phyloP scores from a whole-genome alignment of 805 yeast species.

The Wickerhamiella sorbophila region DNA sequence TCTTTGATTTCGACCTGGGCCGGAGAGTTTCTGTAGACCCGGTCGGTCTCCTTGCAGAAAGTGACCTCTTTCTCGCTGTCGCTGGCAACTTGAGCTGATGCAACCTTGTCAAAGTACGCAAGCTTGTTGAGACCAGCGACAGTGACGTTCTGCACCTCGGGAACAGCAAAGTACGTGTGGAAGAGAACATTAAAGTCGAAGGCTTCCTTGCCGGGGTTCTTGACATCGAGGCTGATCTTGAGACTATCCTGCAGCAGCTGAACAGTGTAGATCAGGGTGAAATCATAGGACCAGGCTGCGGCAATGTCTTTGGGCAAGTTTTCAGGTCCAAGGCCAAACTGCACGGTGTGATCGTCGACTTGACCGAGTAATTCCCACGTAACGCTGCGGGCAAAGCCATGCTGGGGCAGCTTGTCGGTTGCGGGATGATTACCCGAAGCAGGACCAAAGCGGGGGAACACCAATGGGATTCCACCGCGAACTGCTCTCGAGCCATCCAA shows the following conservation, averaged over 20 bases:
- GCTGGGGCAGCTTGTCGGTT: conserved; percentile 66
- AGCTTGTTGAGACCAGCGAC: conserved; percentile 70
- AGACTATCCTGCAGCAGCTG: conserved; percentile 36
- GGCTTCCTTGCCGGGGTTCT: conserved; percentile 46
- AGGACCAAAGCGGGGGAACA: conserved; percentile 79
- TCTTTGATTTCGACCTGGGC: conserved; percentile 48
- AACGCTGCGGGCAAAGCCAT: conserved; percentile 87
- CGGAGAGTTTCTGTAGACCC: conserved; percentile 55
- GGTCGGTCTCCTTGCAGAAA: conserved; percentile 52
- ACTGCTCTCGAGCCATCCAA: conserved; percentile 89
- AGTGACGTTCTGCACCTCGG: conserved; percentile 61
- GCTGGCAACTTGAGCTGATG: conserved; percentile 28
- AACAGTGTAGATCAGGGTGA: conserved; percentile 60
- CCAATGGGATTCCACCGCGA: conserved; percentile 94
- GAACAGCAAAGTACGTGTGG: conserved; percentile 73
- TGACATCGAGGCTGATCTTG: conserved; percentile 54
- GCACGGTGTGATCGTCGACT: conserved; percentile 52
- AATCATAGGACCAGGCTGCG: conserved; percentile 54
- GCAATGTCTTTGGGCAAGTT: conserved; percentile 48
- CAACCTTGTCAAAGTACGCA: conserved; percentile 61
- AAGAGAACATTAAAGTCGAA: conserved; percentile 89
- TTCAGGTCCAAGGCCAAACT: conserved; percentile 85
- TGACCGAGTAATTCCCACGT: conserved; percentile 92
- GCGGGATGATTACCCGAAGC: conserved; percentile 21
- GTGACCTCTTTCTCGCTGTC: conserved; percentile 18